phyloP scores from a whole-genome alignment of 192 early-diverging fungal genomes.

The Coemansia reversa region DNA sequence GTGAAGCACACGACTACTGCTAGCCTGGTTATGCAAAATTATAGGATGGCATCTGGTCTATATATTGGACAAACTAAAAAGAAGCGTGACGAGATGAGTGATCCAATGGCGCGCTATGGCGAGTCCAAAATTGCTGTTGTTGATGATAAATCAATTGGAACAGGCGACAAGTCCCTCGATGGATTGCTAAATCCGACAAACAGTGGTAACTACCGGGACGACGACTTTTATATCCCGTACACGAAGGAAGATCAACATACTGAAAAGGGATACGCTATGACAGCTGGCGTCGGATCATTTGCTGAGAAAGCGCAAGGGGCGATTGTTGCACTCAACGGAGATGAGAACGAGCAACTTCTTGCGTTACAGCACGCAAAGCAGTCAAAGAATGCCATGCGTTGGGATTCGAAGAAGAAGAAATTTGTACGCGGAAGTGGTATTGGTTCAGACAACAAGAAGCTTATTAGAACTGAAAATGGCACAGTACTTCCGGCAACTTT shows the following conservation, averaged over 20 bases:
- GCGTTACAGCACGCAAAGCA: slow-evolving; percentile 59
- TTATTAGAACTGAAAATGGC: slow-evolving; percentile 89
- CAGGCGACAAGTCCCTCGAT: slow-evolving; percentile 11
- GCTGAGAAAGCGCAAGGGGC: slow-evolving; percentile 77
- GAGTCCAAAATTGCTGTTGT: slow-evolving; percentile 22
- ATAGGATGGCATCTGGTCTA: slow-evolving; percentile 48
- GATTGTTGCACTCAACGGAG: slow-evolving; percentile 73
- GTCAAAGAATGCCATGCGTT: slow-evolving; percentile 62
- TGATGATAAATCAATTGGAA: slow-evolving; percentile 21
- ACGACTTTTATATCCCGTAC: slow-evolving; percentile 88
- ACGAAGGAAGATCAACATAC: slow-evolving; percentile 81
- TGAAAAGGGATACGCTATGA: slow-evolving; percentile 79
- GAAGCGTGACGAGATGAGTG: slow-evolving; percentile 33
- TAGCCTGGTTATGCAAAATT: slow-evolving; percentile 65
- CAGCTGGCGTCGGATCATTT: slow-evolving; percentile 66
- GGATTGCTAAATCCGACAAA: slow-evolving; percentile 32
- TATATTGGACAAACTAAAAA: slow-evolving; percentile 33
- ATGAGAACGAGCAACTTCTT: slow-evolving; percentile 70
- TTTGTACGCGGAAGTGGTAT: slow-evolving; percentile 81
- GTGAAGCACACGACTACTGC: slow-evolving; percentile 68
- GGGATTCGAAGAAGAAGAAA: slow-evolving; percentile 93
- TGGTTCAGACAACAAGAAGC: slow-evolving; percentile 94
- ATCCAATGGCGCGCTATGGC: slow-evolving; percentile 42
- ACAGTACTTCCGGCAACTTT: slow-evolving; percentile 85
- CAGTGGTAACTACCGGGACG: slow-evolving; percentile 59